Base-by-base conservation (phyloP, 2,329 filamentous ascomycete genomes). In the Colletotrichum orchidophilum region DNA sequence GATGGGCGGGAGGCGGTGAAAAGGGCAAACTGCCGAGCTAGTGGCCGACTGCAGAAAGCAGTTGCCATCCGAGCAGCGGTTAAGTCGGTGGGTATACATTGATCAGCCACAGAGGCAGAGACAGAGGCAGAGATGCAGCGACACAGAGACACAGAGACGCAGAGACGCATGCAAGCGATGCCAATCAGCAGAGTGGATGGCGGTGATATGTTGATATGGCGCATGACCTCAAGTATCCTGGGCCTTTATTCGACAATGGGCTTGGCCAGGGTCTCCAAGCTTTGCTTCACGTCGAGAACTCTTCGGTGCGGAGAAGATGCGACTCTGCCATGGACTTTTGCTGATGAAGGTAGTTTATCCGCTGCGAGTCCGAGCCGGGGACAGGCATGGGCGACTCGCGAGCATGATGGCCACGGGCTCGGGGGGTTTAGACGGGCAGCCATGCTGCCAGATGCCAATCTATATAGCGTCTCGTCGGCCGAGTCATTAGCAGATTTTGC, bases 311-410 rank as follows among this genome's bases (percentile, higher is more conserved):
- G 70, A 71, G 68, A 71, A 59, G 58, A 71, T 71, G 64, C 58
- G 26, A 68, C 68, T 63, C 50, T 63, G 60, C 35, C 35, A 50
- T 39, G 54, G 42, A 70, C 57, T 61, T 65, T 72, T 72, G 66
- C 66, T 61, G 39, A 70, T 70, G 46, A 70, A 42, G 49, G 50
- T 52, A 50, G 70, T 72, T 72, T 72, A 70, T 57, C 70, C 70
- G 70, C 66, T 60, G 66, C 60, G 21, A 52, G 50, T 33, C 35
- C 15, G 42, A 60, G 26, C 59, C 46, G 54, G 65, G 66, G 35
- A 52, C 18, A 65, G 66, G 35, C 59, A 57, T 72, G 53, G 54
- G 57, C n/a, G 31, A 52, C 21, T 52, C 12, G 26, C 21, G 26
- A 27, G 21, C 49, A 26, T 29, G 2, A 39, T 13, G 24, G 18